Conservation (phyloP, 768 basidiomycete species). For the Psilocybe tampanensis region DNA sequence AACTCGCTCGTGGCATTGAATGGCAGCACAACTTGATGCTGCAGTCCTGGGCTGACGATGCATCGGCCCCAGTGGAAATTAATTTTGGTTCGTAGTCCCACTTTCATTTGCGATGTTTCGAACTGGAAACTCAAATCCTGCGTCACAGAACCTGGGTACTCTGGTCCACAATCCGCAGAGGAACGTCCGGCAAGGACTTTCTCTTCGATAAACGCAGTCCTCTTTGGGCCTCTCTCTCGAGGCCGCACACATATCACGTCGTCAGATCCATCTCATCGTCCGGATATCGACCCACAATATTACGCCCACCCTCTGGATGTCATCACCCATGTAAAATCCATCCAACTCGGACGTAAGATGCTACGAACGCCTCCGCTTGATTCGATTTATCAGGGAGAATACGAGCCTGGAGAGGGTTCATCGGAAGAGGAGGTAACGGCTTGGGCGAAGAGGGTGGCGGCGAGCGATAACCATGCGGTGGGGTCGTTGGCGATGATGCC, state of each 20-base stretch:
- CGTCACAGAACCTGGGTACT: conserved; percentile 33
- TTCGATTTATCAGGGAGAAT: conserved; percentile 30
- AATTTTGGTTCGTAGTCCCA: conserved; percentile 28
- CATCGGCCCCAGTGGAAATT: conserved; percentile 28
- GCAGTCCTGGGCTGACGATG: conserved; percentile 24
- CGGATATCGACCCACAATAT: conserved; percentile 54
- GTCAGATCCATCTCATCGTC: conserved; percentile 39
- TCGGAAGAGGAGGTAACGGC: conserved; percentile 18
- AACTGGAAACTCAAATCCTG: background rate
- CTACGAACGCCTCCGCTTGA: conserved; percentile 30
- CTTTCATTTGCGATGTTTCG: background rate
- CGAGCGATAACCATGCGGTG: conserved; percentile 35
- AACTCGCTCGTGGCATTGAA: conserved; percentile 30
- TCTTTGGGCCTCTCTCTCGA: conserved; percentile 41
- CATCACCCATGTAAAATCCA: conserved; percentile 30
- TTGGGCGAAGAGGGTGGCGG: conserved; percentile 27
- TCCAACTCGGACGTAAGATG: conserved; percentile 33
- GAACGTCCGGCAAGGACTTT: conserved; percentile 28
- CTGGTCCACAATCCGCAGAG: conserved; percentile 24
- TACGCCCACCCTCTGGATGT: conserved; percentile 35
- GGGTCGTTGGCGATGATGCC: conserved; percentile 45
- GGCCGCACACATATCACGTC: conserved; percentile 50
- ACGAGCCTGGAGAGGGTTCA: conserved; percentile 29
- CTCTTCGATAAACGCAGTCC: conserved; percentile 33
- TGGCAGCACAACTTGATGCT: conserved; percentile 29